Evolutionary conservation across 805 yeast genomes (phyloP).

Genomic region (Ogataea methanolica): DNA sequence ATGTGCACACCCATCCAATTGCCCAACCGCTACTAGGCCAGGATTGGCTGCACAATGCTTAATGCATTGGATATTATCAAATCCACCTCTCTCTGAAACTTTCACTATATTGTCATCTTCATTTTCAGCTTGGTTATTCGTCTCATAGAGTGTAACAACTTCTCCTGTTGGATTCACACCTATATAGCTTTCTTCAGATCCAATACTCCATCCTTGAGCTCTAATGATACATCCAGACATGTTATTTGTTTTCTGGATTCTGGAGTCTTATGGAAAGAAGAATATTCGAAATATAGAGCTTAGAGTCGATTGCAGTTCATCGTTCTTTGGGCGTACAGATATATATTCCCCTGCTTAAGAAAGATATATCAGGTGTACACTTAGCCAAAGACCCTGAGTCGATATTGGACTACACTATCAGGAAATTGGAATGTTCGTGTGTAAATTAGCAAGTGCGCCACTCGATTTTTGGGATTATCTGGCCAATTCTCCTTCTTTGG

Average conservation of each 20-base stretch:
- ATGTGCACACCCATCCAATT: slow-evolving; percentile 61
- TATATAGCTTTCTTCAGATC: slow-evolving; percentile 51
- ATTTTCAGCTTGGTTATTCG: slow-evolving; percentile 33
- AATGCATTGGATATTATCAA: slow-evolving; percentile 63
- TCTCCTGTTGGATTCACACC: slow-evolving; percentile 79
- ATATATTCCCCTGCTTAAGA: no score
- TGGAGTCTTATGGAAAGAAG: neutral
- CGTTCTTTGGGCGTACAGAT: no score
- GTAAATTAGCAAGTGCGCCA: no score
- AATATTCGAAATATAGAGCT: no score
- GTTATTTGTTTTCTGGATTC: no score
- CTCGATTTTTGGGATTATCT: no score
- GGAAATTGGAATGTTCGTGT: no score
- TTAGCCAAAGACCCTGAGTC: no score
- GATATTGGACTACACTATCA: no score
- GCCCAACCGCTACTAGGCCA: slow-evolving; percentile 72
- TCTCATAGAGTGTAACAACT: slow-evolving; percentile 63
- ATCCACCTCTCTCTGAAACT: slow-evolving; percentile 53
- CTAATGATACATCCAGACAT: slow-evolving; percentile 62
- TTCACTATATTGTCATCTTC: slow-evolving; percentile 51
- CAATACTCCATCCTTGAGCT: slow-evolving; percentile 57
- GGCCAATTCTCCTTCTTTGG: no score
- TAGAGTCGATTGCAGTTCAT: no score
- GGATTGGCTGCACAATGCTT: slow-evolving; percentile 51
- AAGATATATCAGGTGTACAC: no score